Evolutionary conservation across 176 grass and related monocot genomes (phyloP).

Genomic region (Avena insularis): DNA sequence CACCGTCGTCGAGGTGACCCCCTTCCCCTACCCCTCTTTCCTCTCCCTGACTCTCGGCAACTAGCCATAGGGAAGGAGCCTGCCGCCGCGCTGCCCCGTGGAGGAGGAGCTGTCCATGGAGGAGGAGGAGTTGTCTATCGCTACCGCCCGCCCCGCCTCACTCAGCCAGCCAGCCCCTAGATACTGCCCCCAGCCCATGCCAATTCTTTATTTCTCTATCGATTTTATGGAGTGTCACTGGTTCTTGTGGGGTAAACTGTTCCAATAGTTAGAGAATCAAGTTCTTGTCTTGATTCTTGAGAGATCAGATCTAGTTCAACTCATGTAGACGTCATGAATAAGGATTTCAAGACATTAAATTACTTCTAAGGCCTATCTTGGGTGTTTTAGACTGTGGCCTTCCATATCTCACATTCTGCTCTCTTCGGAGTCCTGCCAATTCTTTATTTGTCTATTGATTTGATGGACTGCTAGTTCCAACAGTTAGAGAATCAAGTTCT

Average conservation of each 20-base stretch:
- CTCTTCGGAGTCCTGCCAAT: neutral
- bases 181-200: neutral
- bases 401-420: neutral
- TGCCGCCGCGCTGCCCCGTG: no score
- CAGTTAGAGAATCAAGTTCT: constrained; percentile 34
- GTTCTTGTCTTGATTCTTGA: constrained; percentile 29
- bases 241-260: constrained; percentile 40
- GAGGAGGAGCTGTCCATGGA: no score
- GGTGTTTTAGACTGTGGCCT: no score
- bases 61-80: no score
- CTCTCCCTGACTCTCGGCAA: no score
- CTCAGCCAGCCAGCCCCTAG: no score
- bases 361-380: no score
- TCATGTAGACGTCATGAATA: constrained; percentile 19
- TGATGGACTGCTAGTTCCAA: constrained; percentile 27
- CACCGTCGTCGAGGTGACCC: no score
- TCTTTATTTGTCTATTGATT: neutral
- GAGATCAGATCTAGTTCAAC: constrained; percentile 35
- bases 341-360: neutral
- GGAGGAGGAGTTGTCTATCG: no score
- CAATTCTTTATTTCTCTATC: neutral
- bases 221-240: constrained; percentile 4
- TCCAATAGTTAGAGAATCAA: constrained; percentile 29
- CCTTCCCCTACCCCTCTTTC: no score
- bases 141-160: no score